A percentile compares a stretch with the other conserved stretches of the same genome.
phyloP scores from a whole-genome alignment of 2,329 filamentous ascomycete genomes.

The Parastagonospora nodorum region DNA sequence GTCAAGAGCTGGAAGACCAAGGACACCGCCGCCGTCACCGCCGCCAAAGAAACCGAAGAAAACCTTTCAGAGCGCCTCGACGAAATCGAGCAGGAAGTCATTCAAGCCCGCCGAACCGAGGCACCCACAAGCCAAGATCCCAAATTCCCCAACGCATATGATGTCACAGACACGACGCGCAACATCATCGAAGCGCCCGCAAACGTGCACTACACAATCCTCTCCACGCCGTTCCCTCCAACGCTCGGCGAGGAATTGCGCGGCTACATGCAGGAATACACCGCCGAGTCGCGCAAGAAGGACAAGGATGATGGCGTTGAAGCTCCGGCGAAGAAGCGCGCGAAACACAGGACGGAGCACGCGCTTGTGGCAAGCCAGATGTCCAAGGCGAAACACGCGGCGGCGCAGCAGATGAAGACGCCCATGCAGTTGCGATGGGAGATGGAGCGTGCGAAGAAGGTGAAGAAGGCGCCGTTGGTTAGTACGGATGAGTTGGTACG shows the following conservation, averaged over 20 bases:
- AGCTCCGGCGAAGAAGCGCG: slow-evolving; percentile 17
- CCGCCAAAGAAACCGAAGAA: slow-evolving; percentile 3
- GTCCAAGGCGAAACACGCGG: slow-evolving; percentile 21
- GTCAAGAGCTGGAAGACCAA: slow-evolving; percentile 17
- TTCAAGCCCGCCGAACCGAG: slow-evolving; percentile 10
- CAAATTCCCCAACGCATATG: slow-evolving; percentile 20
- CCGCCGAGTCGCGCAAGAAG: slow-evolving; percentile 62
- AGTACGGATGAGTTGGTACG: slow-evolving; percentile 45
- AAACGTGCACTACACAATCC: slow-evolving; percentile 71
- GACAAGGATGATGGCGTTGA: slow-evolving; percentile 40
- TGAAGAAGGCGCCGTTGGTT: slow-evolving; percentile 25
- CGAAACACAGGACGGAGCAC: slow-evolving; percentile 7
- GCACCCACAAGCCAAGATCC: slow-evolving; percentile 16
- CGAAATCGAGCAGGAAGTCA: slow-evolving; percentile 16
- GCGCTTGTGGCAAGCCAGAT: slow-evolving; percentile 32
- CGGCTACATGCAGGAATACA: slow-evolving; percentile 65
- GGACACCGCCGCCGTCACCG: not conserved
- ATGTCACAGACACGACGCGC: slow-evolving; percentile 73
- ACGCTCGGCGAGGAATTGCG: slow-evolving; percentile 81
- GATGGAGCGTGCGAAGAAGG: slow-evolving; percentile 32
- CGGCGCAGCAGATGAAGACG: slow-evolving; percentile 38
- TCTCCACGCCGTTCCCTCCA: slow-evolving; percentile 77
- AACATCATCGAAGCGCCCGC: slow-evolving; percentile 69
- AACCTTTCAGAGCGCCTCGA: slow-evolving; percentile 2
- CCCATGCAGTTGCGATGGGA: slow-evolving; percentile 43